Conservation (phyloP, 352 stramenopile species). For the Globisporangium canariense region DNA sequence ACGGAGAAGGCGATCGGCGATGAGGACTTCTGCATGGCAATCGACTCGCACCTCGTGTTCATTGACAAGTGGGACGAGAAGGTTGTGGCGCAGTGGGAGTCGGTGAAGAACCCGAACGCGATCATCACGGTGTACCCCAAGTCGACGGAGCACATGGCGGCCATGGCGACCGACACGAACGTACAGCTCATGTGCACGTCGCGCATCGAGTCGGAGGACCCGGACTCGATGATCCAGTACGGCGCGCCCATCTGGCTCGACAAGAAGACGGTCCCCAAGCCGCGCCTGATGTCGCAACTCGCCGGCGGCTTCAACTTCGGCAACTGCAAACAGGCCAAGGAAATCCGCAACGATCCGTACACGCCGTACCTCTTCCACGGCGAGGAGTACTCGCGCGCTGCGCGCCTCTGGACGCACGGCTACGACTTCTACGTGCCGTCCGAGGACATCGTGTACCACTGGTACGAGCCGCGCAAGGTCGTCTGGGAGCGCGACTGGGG, state of each 20-base stretch:
- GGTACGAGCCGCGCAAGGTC: slow-evolving; percentile 81
- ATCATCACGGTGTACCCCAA: slow-evolving; percentile 86
- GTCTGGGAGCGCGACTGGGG: slow-evolving; percentile 81
- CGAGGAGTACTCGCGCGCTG: slow-evolving; percentile 78
- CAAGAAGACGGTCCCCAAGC: slow-evolving; percentile 68
- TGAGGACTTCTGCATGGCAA: slow-evolving; percentile 78
- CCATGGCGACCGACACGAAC: slow-evolving; percentile 48
- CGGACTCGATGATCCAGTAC: slow-evolving; percentile 79
- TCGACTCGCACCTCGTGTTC: slow-evolving; percentile 82
- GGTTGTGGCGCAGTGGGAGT: slow-evolving; percentile 69
- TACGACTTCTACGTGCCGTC: slow-evolving; percentile 81
- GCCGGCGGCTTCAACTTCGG: slow-evolving; percentile 83
- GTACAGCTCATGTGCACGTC: slow-evolving; percentile 78
- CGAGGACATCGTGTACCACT: slow-evolving; percentile 75
- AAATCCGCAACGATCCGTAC: slow-evolving; percentile 77
- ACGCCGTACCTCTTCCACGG: slow-evolving; percentile 80
- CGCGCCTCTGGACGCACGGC: slow-evolving; percentile 69
- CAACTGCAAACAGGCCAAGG: slow-evolving; percentile 59
- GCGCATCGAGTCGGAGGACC: slow-evolving; percentile 67
- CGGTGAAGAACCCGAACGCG: slow-evolving; percentile 58
- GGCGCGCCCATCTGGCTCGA: slow-evolving; percentile 59
- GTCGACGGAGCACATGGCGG: slow-evolving; percentile 58
- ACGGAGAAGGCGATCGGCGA: slow-evolving; percentile 74
- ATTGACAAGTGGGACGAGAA: slow-evolving; percentile 75
- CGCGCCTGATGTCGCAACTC: slow-evolving; percentile 72